These are phyloP conservation scores for Melampsora larici-populina DNA, from an alignment of 1,284 basidiomycete genomes.

Conservation along the genomic window DNA sequence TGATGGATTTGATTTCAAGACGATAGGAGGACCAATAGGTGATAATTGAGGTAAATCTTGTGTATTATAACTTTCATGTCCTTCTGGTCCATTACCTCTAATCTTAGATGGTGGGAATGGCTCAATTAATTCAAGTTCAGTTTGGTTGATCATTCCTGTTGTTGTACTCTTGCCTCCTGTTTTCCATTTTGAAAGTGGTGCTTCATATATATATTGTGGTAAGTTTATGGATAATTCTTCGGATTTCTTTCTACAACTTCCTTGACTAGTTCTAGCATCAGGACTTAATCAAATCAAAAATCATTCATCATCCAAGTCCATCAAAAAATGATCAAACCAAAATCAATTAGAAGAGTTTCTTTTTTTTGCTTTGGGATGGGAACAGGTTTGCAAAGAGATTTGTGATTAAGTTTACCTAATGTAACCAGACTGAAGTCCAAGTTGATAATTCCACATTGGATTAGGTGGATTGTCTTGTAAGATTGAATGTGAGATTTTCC, in stretches of 20 bases:
- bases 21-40: conserved; percentile 12
- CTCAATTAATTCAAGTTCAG: conserved; percentile 10
- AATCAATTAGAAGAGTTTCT: too few species aligned
- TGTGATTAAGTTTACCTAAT: conserved; percentile 41
- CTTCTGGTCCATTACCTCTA: conserved; percentile 15
- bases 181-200: conserved; percentile 20
- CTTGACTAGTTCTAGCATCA: conserved; percentile 30
- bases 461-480: conserved; percentile 67
- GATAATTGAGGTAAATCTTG: conserved; percentile 11
- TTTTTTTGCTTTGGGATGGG: too few species aligned
- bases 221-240: conserved; percentile 7
- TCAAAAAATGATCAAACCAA: too few species aligned
- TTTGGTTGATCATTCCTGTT: conserved; percentile 27
- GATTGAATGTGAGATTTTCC: conserved; percentile 76
- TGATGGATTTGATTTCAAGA: too few species aligned
- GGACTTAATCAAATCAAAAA: too few species aligned
- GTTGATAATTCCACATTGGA: conserved; percentile 58
- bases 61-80: conserved; percentile 28
- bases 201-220: conserved; percentile 9
- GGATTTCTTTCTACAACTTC: conserved; percentile 11
- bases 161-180: conserved; percentile 29
- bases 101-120: conserved; percentile 38
- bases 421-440: conserved; percentile 40
- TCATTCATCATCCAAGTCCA: too few species aligned
- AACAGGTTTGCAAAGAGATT: too few species aligned